A percentile compares a stretch with the other conserved stretches of the same genome.
These are phyloP conservation scores for Diaporthe ampelina DNA, from an alignment of 2,329 filamentous ascomycete genomes.

Conservation along the genomic window DNA sequence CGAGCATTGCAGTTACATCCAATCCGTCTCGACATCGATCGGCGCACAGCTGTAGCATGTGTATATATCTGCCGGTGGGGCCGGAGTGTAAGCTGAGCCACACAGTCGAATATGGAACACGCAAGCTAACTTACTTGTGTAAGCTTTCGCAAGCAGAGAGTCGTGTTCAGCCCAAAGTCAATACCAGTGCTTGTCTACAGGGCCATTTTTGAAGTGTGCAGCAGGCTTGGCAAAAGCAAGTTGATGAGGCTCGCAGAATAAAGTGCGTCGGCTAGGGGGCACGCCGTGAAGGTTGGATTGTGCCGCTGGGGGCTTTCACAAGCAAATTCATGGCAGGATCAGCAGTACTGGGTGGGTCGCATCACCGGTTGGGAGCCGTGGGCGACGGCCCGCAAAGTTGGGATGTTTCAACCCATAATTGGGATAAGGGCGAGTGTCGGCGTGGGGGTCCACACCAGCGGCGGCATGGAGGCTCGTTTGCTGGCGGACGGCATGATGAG, in stretches of 20 bases:
- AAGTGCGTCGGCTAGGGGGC: background rate
- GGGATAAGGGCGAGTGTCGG: background rate
- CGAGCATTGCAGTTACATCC: conserved; percentile 10
- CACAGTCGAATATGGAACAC: conserved; percentile 20
- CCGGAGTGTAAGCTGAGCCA: conserved; percentile 14
- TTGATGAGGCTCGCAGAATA: conserved; percentile 1
- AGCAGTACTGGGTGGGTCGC: conserved; percentile 4
- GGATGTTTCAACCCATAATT: conserved; percentile 28
- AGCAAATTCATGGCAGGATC: conserved; percentile 3
- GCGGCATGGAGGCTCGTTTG: conserved; percentile 7
- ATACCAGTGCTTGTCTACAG: too few relatives aligned
- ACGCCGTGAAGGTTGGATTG: conserved; percentile 11
- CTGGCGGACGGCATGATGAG: background rate
- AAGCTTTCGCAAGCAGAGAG: conserved; percentile 3
- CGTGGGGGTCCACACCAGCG: conserved; percentile 5
- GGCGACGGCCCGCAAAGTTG: conserved; percentile 24
- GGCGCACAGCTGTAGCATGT: background rate
- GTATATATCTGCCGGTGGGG: conserved; percentile 2
- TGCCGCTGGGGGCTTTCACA: background rate
- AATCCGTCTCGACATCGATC: conserved; percentile 20
- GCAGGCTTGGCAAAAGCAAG: conserved; percentile 17
- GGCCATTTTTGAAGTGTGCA: background rate
- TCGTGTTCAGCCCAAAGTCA: background rate
- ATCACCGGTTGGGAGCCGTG: conserved; percentile 2
- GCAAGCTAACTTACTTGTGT: conserved; percentile 7